These are phyloP conservation scores for Lecanosticta acicola DNA, from an alignment of 2,329 filamentous ascomycete genomes.

Conservation along the genomic window DNA sequence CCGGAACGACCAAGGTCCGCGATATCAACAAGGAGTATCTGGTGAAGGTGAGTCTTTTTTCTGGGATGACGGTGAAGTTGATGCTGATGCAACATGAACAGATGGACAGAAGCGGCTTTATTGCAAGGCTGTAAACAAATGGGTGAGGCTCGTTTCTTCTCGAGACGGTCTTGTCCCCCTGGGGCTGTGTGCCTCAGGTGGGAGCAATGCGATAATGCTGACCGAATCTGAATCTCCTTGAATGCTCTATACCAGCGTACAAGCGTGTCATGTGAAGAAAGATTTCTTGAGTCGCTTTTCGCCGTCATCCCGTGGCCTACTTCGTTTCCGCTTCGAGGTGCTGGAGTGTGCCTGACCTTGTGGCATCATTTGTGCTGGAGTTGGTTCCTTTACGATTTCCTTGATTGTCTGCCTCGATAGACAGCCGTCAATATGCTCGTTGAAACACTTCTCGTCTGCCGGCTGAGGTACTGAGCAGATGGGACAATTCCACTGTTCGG, in stretches of 20 bases:
- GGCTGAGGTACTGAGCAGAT: constrained; percentile 74
- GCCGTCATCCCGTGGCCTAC: constrained; percentile 11
- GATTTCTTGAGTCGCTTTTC: constrained; percentile 26
- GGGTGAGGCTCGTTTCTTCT: not conserved
- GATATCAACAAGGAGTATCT: constrained; percentile 39
- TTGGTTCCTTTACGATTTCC: constrained; percentile 62
- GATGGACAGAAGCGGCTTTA: constrained; percentile 29
- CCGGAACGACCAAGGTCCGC: constrained; percentile 33
- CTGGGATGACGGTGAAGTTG: constrained; percentile 12
- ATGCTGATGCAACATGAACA: constrained; percentile 5
- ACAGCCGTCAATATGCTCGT: constrained; percentile 88
- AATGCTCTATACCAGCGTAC: not conserved
- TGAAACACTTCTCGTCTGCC: constrained; percentile 72
- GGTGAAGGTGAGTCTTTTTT: constrained; percentile 34
- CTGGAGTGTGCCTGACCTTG: constrained; percentile 12
- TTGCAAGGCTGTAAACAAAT: constrained; percentile 22
- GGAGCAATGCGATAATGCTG: no score
- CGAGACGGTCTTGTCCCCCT: no score
- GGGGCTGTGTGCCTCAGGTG: no score
- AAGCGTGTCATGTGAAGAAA: constrained; percentile 22
- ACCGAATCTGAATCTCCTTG: no score
- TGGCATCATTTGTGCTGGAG: constrained; percentile 8
- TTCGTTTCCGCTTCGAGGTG: constrained; percentile 27
- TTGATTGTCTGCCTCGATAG: constrained; percentile 80
- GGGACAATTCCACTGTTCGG: constrained; percentile 72